phyloP scores from a whole-genome alignment of 23 red algal species.

The Gracilaria domingensis region DNA sequence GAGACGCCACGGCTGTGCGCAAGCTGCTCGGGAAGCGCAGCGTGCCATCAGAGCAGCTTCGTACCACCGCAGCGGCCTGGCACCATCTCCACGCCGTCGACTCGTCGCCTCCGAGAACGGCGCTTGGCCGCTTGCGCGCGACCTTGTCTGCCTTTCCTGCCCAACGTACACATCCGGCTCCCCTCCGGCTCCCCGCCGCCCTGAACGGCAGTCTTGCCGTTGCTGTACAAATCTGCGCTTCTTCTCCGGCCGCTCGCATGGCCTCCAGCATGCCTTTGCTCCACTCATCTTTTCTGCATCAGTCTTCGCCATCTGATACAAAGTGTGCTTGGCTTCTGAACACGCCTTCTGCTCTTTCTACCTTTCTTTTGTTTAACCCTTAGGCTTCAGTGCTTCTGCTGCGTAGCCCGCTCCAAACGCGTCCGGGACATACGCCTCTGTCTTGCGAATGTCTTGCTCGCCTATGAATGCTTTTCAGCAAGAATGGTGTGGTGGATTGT shows the following conservation, averaged over 20 bases:
- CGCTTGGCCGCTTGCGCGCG: not conserved
- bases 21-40: too few relatives aligned
- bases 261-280: constrained; percentile 4
- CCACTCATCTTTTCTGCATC: not conserved
- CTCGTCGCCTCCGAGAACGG: too few relatives aligned
- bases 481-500: constrained; percentile 23
- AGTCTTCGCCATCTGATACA: not conserved
- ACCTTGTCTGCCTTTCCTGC: not conserved
- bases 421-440: too few relatives aligned
- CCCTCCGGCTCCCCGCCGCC: not conserved
- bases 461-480: not conserved
- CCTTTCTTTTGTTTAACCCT: not conserved
- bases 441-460: not conserved
- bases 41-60: too few relatives aligned
- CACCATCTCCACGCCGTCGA: too few relatives aligned
- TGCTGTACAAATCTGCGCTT: not conserved
- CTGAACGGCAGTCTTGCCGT: not conserved
- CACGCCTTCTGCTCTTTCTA: not conserved
- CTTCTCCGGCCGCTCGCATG: not conserved
- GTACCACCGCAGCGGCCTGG: too few relatives aligned
- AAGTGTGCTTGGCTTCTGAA: not conserved
- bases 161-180: too few relatives aligned
- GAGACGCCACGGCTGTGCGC: too few relatives aligned
- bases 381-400: not conserved
- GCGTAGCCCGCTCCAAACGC: too few relatives aligned